Evolutionary conservation across 75 land plant genomes (phyloP).

Genomic region (Chamaecyparis obtusa): DNA sequence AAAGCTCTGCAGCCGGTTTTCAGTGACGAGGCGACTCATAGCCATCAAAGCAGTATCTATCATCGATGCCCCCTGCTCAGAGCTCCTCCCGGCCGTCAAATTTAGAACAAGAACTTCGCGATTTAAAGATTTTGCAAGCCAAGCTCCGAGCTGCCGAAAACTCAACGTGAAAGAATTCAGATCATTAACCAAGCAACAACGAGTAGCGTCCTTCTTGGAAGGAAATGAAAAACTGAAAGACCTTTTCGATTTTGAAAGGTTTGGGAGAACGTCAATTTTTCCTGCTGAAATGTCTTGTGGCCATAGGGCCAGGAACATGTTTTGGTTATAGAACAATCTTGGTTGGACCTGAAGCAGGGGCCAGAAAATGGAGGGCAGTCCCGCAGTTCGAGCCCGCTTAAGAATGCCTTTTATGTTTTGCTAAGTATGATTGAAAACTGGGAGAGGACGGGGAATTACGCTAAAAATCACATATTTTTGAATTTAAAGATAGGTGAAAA

Average conservation of each 20-base stretch:
- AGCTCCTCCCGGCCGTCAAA: not conserved
- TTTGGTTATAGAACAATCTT: conserved; percentile 22
- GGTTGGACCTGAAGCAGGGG: conserved; percentile 14
- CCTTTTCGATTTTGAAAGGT: not conserved
- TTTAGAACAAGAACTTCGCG: not conserved
- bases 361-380: conserved; percentile 4
- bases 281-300: conserved; percentile 82
- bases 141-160: not conserved
- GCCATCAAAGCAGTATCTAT: not conserved
- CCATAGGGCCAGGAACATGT: conserved; percentile 93
- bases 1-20: not conserved
- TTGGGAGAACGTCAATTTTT: conserved; percentile 22
- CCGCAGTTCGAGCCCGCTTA: conserved; percentile 34
- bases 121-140: not conserved
- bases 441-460: conserved; percentile 21
- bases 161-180: not conserved
- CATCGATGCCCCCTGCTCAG: not conserved
- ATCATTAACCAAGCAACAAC: not conserved
- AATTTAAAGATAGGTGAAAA: not conserved
- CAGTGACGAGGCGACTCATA: not conserved
- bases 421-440: conserved; percentile 56
- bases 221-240: not conserved
- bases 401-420: conserved; percentile 48
- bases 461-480: not conserved
- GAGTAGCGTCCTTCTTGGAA: not conserved